Evolutionary conservation across 805 yeast genomes (phyloP).

Genomic region (Ogataea zsoltii): DNA sequence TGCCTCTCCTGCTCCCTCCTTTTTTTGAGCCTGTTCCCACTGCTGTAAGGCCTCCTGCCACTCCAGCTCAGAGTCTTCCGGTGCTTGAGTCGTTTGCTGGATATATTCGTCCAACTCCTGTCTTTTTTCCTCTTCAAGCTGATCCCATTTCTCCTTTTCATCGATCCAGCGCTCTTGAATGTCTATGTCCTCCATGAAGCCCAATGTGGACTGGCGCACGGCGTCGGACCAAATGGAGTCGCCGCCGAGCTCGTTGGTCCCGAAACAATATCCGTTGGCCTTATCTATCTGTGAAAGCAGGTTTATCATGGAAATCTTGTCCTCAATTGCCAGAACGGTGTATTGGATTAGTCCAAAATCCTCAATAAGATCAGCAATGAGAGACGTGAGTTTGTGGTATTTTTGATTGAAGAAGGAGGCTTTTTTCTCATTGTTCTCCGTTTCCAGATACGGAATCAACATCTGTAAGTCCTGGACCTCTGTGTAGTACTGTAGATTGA

Average conservation of each 20-base stretch:
- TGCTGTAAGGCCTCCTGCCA: conserved; percentile 65
- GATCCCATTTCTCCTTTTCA: conserved; percentile 74
- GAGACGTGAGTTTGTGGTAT: conserved; percentile 63
- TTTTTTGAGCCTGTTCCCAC: conserved; percentile 47
- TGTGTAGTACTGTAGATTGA: conserved; percentile 81
- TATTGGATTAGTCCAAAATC: conserved; percentile 87
- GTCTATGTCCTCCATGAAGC: conserved; percentile 59
- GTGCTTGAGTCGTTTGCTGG: conserved; percentile 40
- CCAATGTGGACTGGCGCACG: conserved; percentile 65
- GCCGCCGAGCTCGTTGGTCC: conserved; percentile 93
- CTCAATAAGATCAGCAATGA: conserved; percentile 79
- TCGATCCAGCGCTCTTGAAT: conserved; percentile 97
- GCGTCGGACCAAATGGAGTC: conserved; percentile 98
- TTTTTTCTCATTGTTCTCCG: conserved; percentile 71
- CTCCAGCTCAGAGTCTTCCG: conserved; percentile 60
- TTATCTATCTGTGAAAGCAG: conserved; percentile 78
- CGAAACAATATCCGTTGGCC: conserved; percentile 92
- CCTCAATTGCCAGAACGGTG: conserved; percentile 88
- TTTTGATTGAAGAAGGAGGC: conserved; percentile 46
- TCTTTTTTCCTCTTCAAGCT: conserved; percentile 50
- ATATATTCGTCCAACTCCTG: conserved; percentile 37
- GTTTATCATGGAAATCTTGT: conserved; percentile 87
- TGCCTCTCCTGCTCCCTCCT: background rate
- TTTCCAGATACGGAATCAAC: conserved; percentile 65
- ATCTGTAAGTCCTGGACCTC: conserved; percentile 84